phyloP scores from a whole-genome alignment of 2,329 filamentous ascomycete species.

The Diaporthe humulicola region DNA sequence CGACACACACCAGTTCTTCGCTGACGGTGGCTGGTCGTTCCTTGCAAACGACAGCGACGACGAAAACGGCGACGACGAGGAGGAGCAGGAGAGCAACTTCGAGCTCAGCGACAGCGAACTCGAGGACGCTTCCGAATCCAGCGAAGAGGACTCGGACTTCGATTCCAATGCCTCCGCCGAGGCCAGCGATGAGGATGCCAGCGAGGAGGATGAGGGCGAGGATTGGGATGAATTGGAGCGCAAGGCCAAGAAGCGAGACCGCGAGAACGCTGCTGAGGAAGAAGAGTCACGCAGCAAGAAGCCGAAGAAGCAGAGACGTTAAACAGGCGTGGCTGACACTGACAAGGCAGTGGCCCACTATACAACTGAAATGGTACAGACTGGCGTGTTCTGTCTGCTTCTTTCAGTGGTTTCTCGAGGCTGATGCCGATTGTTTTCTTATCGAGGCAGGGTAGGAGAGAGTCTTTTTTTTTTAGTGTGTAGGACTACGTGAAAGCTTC shows the following conservation, averaged over 20 bases:
- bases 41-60: constrained; percentile 88
- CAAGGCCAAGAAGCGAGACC: constrained; percentile 89
- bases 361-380: neutral
- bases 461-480: constrained; percentile 20
- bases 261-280: constrained; percentile 77
- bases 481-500: constrained; percentile 22
- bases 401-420: neutral
- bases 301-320: constrained; percentile 63
- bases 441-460: neutral
- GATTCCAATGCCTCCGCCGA: constrained; percentile 90
- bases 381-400: neutral
- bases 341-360: neutral
- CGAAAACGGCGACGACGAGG: constrained; percentile 81
- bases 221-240: constrained; percentile 96
- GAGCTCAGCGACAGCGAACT: constrained; percentile 91
- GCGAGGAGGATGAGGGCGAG: constrained; percentile 84
- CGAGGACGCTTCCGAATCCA: constrained; percentile 81
- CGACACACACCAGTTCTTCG: constrained; percentile 95
- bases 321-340: neutral
- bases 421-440: neutral
- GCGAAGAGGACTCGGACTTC: constrained; percentile 90
- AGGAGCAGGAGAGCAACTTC: constrained; percentile 92
- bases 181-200: constrained; percentile 82
- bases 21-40: constrained; percentile 96
- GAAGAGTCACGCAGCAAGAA: constrained; percentile 81